Evolutionary conservation across 495 filamentous ascomycete genomes (phyloP).

Genomic region (Aspergillus carlsbadensis): DNA sequence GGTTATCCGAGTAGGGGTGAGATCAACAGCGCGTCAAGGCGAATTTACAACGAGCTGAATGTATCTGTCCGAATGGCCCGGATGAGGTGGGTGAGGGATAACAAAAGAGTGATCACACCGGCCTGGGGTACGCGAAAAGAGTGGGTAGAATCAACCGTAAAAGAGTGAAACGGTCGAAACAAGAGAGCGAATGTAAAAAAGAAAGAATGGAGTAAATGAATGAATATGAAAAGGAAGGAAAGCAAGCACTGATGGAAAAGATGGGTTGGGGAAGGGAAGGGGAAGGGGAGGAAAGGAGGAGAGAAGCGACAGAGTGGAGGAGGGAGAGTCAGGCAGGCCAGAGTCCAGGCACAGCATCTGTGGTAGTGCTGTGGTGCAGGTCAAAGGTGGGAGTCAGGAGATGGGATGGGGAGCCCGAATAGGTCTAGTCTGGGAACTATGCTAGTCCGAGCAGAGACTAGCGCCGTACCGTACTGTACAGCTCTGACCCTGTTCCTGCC

Average conservation of each 20-base stretch:
- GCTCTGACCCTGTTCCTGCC: constrained; percentile 1
- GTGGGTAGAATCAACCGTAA: constrained; percentile 33
- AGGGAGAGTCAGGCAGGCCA: background rate
- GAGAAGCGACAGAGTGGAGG: constrained; percentile 17
- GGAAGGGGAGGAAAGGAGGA: constrained; percentile 19
- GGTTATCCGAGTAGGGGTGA: background rate
- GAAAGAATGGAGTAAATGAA: constrained; percentile 35
- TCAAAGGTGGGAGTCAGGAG: background rate
- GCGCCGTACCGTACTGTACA: no score
- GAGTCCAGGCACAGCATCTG: background rate
- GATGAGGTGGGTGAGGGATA: constrained; percentile 21
- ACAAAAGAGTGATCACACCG: constrained; percentile 21
- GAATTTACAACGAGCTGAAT: constrained; percentile 17
- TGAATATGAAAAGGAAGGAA: constrained; percentile 32
- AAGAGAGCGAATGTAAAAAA: constrained; percentile 29
- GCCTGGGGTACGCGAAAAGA: constrained; percentile 29
- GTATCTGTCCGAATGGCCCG: background rate
- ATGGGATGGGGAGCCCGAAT: no score
- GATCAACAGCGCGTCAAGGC: constrained; percentile 4
- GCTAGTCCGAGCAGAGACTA: no score
- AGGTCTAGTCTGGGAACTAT: no score
- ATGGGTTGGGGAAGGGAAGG: constrained; percentile 24
- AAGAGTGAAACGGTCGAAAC: constrained; percentile 46
- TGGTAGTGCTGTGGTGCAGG: no score
- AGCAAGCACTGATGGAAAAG: constrained; percentile 28